Evolutionary conservation across 495 filamentous ascomycete species (phyloP), one percentile per base, ranked within the genome.

Genomic region (Cladorrhinum samala): DNA sequence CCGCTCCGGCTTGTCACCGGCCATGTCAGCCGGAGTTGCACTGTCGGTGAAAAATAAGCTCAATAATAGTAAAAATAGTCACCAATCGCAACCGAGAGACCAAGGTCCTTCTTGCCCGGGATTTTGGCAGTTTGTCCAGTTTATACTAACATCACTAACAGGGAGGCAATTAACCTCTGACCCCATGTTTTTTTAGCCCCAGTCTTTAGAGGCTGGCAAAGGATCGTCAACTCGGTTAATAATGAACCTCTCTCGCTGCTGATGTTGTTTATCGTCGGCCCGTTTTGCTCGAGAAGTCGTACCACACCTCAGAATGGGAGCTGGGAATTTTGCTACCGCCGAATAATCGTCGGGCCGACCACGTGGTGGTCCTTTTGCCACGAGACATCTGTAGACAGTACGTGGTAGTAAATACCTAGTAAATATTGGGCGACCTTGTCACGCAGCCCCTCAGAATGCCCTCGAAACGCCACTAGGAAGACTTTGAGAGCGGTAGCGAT

Each of bases 1-100:
- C 47, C 42, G 47, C 53, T 18, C 53, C 53, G 47, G 41, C 47
- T 45, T 46, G 41, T 56, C 53, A 46, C 53, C 47, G 53, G 53
- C 24, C 38, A 14, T 36, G 47, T 39, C 41, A 50, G 30, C 53
- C 53, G 47, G 53, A 38, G 52, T 55, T n/a, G 53, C 30, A 51
- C 41, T 45, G 40, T 19, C 27, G 25, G 53, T 51, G 47, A 36
- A 24, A 44, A 50, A 17, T 38, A 21, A 20, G 23, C 53, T 47
- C 18, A 56, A 33, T 5, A 11, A 5, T 5, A 33, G 27, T 33
- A 33, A 33, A 56, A 56, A 56, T 56, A 56, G 41, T 46, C 30
- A 17, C 53, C 47, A 51, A 46, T 50, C 4, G 27, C 30, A 19
- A 17, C 3, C 8, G 33, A 20, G 16, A 41, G 7, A 20, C n/a